Conservation (phyloP, 1,139 yeast genomes). For the Hansenula sp. region DNA sequence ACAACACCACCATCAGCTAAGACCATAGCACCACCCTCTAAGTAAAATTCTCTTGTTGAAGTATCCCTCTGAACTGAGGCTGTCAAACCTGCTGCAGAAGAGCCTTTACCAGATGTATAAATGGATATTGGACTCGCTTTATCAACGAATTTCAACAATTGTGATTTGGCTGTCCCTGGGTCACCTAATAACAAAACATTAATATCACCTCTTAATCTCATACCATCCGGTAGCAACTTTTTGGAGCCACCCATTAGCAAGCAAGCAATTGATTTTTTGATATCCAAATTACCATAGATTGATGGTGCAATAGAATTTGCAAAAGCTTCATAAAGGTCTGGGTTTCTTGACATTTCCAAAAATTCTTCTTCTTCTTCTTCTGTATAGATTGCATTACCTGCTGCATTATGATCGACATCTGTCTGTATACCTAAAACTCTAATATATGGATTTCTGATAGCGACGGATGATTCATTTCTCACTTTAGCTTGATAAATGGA, state of each 20-base stretch:
- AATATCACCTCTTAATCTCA: constrained; percentile 95
- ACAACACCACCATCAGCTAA: constrained; percentile 99
- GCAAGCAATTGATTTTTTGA: constrained; percentile 91
- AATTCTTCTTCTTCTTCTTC: constrained; percentile 96
- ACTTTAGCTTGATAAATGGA: constrained; percentile 79
- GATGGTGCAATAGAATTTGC: constrained; percentile 95
- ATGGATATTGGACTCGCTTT: constrained; percentile 93
- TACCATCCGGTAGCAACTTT: constrained; percentile 89
- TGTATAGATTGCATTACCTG: constrained; percentile 63
- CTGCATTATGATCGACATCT: constrained; percentile 70
- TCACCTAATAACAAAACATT: constrained; percentile 92
- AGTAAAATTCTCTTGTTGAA: constrained; percentile 80
- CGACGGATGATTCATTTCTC: constrained; percentile 59
- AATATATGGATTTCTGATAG: constrained; percentile 89
- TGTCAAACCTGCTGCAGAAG: constrained; percentile 98
- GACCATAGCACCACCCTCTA: constrained; percentile 99
- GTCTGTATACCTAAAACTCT: constrained; percentile 84
- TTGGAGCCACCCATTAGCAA: constrained; percentile 92
- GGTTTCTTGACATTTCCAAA: constrained; percentile 71
- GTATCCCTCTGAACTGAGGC: constrained; percentile 96
- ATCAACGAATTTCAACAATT: constrained; percentile 88
- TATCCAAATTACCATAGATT: constrained; percentile 89
- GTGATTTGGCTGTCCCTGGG: constrained; percentile 99
- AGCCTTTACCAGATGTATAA: constrained; percentile 97
- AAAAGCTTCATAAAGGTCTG: constrained; percentile 79